Base-by-base conservation (phyloP, 148 eudicot species). In the Amaranthus palmeri region DNA sequence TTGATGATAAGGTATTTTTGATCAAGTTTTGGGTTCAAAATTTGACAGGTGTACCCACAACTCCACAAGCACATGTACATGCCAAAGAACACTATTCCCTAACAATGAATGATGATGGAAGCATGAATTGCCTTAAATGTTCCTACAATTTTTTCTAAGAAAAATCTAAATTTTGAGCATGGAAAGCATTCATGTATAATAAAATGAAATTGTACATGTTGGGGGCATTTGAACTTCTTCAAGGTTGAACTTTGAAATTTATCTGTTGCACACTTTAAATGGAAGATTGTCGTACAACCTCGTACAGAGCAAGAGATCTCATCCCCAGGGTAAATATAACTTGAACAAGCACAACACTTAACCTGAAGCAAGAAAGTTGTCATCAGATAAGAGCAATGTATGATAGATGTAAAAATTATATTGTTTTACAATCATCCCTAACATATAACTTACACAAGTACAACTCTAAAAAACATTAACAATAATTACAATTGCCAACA, bases 221-320 rank as follows among this genome's bases (percentile, higher is more conserved):
- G 97, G 72, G 89, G 96, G 79, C 98, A 91, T 83, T 89, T 91
- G 67, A 86, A 86, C 65, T 81, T 84, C 79, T 83, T 85, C 43
- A 67, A 53, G 66, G 77, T 70, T 8, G 84, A 72, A 41, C 73
- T 75, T 46, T 72, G 72, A 67, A 78, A 75, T 15, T 72, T 78
- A 58, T 81, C 76, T 84, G 75, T 84, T 42, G 84, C 88, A 77
- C 98, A 93, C 81, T 53, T 65, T 42, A 81, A 77, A 82, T 93
- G 98, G 67, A 82, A 91, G 56, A 76, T 78, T 65, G 73, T 76
- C 69, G 54, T 76, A 75, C 98, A 93, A 51, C 81, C 87, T 63
- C 83, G 85, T 36, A 91, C 86, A 44, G 86, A 74, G 81, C 98
- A 93, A 40, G 76, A 72, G 77, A 89, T 62, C 83, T 80, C 83